Evolutionary conservation across 192 early-diverging fungal genomes (phyloP).

Genomic region (Rhizophagus sp.): DNA sequence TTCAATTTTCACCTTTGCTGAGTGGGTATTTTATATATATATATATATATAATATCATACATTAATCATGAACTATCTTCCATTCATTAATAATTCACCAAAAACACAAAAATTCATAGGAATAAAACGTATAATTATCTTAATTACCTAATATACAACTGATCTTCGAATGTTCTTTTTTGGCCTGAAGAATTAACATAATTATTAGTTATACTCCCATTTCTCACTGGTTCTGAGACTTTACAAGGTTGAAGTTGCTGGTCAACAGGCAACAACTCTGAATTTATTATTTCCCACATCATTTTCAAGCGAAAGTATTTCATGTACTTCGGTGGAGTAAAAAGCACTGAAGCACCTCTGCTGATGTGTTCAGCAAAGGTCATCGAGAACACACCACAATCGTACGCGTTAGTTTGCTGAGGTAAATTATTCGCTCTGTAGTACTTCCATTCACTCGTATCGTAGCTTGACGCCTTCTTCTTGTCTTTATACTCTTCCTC

Average conservation of each 20-base stretch:
- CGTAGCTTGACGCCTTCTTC: slow-evolving; percentile 52
- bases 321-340: slow-evolving; percentile 79
- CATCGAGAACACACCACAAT: slow-evolving; percentile 94
- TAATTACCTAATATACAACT: no score
- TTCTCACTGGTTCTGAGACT: background rate
- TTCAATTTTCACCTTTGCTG: no score
- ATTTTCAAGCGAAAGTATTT: slow-evolving; percentile 68
- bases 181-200: background rate
- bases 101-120: no score
- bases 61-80: no score
- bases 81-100: no score
- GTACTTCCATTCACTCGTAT: slow-evolving; percentile 67
- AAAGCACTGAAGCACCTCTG: slow-evolving; percentile 57
- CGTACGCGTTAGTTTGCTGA: slow-evolving; percentile 82
- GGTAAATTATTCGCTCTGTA: slow-evolving; percentile 71
- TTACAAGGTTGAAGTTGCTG: background rate
- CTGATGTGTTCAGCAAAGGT: slow-evolving; percentile 80
- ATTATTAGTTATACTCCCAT: background rate
- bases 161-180: background rate
- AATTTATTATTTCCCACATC: slow-evolving; percentile 69
- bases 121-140: no score
- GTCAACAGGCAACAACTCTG: background rate
- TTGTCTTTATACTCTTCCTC: slow-evolving; percentile 76
- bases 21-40: no score
- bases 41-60: no score